Conservation (phyloP, 768 basidiomycete species). For the Russula virescens region DNA sequence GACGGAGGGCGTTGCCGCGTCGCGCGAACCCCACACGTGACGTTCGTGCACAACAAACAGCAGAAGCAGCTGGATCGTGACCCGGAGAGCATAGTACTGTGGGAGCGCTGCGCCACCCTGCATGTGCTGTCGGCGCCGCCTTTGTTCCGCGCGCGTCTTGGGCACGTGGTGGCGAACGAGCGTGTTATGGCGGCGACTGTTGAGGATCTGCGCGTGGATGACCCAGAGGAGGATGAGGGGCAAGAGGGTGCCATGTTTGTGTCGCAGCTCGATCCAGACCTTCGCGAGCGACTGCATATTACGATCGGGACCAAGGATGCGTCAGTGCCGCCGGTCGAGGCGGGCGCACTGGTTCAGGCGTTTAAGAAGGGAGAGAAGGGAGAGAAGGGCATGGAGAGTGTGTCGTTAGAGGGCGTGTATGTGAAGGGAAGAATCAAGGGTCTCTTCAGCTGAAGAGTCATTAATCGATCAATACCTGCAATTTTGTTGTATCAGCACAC, state of each 20-base stretch:
- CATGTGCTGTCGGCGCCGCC: slow-evolving; percentile 38
- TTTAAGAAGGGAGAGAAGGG: slow-evolving; percentile 47
- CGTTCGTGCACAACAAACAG: slow-evolving; percentile 69
- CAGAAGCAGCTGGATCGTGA: slow-evolving; percentile 20
- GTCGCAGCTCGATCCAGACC: slow-evolving; percentile 38
- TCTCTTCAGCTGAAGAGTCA: slow-evolving; percentile 1
- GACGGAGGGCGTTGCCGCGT: slow-evolving; percentile 38
- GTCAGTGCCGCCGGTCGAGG: slow-evolving; percentile 60
- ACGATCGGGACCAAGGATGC: slow-evolving; percentile 71
- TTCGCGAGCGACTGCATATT: slow-evolving; percentile 62
- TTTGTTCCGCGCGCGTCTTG: slow-evolving; percentile 55
- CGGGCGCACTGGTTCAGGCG: slow-evolving; percentile 52
- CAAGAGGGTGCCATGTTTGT: slow-evolving; percentile 45
- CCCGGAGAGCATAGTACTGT: slow-evolving; percentile 34
- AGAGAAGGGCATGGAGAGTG: slow-evolving; percentile 28
- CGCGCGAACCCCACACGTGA: slow-evolving; percentile 69
- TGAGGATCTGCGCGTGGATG: slow-evolving; percentile 44
- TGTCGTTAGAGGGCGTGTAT: slow-evolving; percentile 30
- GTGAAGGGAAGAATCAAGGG: slow-evolving; percentile 33
- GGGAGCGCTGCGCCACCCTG: slow-evolving; percentile 48
- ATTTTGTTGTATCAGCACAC: no score
- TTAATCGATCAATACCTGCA: no score
- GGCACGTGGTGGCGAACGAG: slow-evolving; percentile 65
- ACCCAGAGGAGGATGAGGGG: slow-evolving; percentile 30
- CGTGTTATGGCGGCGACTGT: slow-evolving; percentile 78